Evolutionary conservation across 139 green algal species (phyloP).

Genomic region (Chlamydomonas incerta): DNA sequence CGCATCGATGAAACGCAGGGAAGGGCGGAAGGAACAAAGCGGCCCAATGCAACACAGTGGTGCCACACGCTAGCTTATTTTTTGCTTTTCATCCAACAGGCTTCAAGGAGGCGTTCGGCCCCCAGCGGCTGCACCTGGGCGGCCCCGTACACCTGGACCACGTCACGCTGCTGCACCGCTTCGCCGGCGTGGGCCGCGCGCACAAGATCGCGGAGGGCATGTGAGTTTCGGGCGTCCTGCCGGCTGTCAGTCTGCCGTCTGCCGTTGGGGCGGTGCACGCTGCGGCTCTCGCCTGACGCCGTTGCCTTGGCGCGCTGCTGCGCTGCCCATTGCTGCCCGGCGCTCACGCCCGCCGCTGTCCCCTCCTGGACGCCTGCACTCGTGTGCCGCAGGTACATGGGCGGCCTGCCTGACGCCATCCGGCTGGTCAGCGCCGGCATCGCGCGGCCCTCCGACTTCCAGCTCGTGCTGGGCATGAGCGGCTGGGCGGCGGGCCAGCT

Average conservation of each 20-base stretch:
- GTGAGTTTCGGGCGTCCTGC: neutral
- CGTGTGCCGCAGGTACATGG: neutral
- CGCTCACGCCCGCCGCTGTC: too few species aligned
- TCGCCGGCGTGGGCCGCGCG: constrained; percentile 33
- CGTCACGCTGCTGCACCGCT: constrained; percentile 65
- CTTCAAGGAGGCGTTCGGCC: constrained; percentile 58
- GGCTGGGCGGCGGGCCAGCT: constrained; percentile 55
- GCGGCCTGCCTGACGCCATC: constrained; percentile 58
- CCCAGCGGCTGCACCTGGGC: constrained; percentile 53
- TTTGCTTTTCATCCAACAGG: too few species aligned
- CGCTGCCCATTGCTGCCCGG: too few species aligned
- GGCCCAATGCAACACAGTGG: too few species aligned
- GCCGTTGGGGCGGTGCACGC: too few species aligned
- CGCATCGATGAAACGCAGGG: too few species aligned
- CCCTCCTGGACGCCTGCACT: too few species aligned
- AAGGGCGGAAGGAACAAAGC: too few species aligned
- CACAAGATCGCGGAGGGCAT: constrained; percentile 42
- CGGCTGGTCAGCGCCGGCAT: constrained; percentile 51
- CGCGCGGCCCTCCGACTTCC: constrained; percentile 50
- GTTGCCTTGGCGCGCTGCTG: too few species aligned
- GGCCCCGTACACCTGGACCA: constrained; percentile 62
- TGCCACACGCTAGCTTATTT: too few species aligned
- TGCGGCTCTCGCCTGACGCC: too few species aligned
- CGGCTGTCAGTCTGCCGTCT: too few species aligned
- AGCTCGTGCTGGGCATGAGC: constrained; percentile 55